Percentiles rank a stretch among this genome's conserved stretches.
phyloP scores from a whole-genome alignment of 371 early-diverging fungal species.

The Chytridium lagenaria region DNA sequence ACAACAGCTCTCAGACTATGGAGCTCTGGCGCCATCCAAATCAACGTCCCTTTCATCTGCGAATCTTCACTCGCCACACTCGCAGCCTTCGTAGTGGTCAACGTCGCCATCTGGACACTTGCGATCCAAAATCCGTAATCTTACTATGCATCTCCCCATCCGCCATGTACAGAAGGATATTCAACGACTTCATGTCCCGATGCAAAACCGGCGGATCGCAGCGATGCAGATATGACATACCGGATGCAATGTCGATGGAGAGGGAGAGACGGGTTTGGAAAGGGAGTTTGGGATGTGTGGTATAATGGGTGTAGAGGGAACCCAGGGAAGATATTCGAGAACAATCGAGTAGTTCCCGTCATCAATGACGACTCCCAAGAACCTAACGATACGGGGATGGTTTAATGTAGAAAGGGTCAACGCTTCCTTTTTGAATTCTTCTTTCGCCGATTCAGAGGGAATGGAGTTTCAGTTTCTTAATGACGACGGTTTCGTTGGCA shows the following conservation, averaged over 20 bases:
- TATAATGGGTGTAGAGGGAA: not conserved
- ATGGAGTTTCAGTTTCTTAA: not conserved
- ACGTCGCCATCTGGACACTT: slow-evolving; percentile 5
- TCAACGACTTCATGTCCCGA: slow-evolving; percentile 32
- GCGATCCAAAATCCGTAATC: slow-evolving; percentile 34
- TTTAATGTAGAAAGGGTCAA: not conserved
- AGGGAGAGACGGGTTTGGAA: not conserved
- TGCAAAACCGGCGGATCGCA: slow-evolving; percentile 23
- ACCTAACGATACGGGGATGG: not conserved
- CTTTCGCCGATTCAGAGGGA: not conserved
- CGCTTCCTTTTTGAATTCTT: not conserved
- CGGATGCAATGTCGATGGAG: not conserved
- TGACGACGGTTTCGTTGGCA: not conserved
- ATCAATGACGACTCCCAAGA: not conserved
- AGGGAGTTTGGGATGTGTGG: not conserved
- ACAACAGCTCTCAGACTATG: not conserved
- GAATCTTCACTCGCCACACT: not conserved
- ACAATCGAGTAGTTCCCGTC: not conserved
- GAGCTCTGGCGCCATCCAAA: too few relatives aligned
- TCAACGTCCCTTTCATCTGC: not conserved
- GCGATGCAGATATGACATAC: not conserved
- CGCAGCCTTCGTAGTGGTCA: not conserved
- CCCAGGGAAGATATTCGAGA: not conserved
- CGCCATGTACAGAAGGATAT: slow-evolving; percentile 12
- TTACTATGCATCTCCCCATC: slow-evolving; percentile 28